Base-by-base conservation (phyloP, 208 protist genomes). In the Trypanosoma melophagium region DNA sequence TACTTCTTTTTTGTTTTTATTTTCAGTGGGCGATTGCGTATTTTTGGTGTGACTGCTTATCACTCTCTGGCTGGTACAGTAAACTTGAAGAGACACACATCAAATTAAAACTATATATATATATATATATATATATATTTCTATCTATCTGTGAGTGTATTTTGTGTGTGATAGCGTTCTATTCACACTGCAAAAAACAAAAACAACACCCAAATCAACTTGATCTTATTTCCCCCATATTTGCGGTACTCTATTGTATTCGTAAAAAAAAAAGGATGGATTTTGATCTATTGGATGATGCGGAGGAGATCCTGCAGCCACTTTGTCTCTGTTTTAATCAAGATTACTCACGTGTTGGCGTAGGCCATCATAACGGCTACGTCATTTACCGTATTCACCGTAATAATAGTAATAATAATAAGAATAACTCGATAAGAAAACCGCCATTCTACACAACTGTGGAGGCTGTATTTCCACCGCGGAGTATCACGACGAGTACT, bases 361-460 rank as follows among this genome's bases (percentile, higher is more conserved):
- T 93, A 1, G 87, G 87, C 0, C 87, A 93, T 55, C 77, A 85
- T 13, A 71, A 70, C 24, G 87, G 87, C 40, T 93, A 80, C 40
- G 56, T 93, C n/a, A 83, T 93, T 22, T 93, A 88, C 44, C 74
- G 62, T 21, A 60, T 92, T 10, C 44, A 67, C 17, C 51, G 66
- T 13, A 40, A 52, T 38, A 31, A 55, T 35, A 31, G 19, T 21
- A 49, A 35, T 60, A 49, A 19, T 45, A 41, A 21, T 21, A 44
- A 21, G 35, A 41, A 7, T 57, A 47, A 21, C 13, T 3, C 59
- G 21, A 8, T 19, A 14, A 51, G 28, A 21, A 19, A 21, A 3
- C 53, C 52, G 44, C 45, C 55, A 3, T 68, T 74, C 44, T 74
- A 51, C 44, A 74, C 69, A 5, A 68, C 69, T 17, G 54, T 74